These are phyloP conservation scores for Solanum hybrid DNA, from an alignment of 305 asterid species.

Conservation along the genomic window DNA sequence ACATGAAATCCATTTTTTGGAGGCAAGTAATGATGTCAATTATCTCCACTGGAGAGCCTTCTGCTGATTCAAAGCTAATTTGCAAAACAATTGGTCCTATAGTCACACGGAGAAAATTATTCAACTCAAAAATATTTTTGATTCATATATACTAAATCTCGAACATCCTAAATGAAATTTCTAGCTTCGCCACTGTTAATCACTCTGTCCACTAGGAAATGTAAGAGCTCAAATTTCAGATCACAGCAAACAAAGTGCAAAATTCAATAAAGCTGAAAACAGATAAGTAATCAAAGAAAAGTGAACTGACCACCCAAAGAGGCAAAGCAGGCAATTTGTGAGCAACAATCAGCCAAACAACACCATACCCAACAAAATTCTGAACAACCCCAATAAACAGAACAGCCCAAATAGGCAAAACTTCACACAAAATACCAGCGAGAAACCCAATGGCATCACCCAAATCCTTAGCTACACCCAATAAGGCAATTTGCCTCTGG, in stretches of 20 bases:
- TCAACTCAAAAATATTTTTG: background rate
- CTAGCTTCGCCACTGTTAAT: background rate
- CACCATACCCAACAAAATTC: slow-evolving; percentile 31
- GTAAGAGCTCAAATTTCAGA: background rate
- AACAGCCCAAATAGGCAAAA: slow-evolving; percentile 28
- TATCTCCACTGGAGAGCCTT: background rate
- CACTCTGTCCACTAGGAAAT: background rate
- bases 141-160: background rate
- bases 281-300: background rate
- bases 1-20: background rate
- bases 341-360: slow-evolving; percentile 24
- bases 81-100: background rate
- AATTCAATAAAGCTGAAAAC: background rate
- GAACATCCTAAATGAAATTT: background rate
- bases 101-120: background rate
- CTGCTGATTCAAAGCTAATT: background rate
- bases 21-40: background rate
- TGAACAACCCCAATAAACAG: slow-evolving; percentile 28
- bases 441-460: slow-evolving; percentile 36
- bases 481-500: slow-evolving; percentile 27
- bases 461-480: slow-evolving; percentile 32
- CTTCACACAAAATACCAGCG: slow-evolving; percentile 22
- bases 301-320: slow-evolving; percentile 27
- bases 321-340: slow-evolving; percentile 23
- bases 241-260: background rate